Conservation (phyloP, 2,329 filamentous ascomycete species). For the Fusarium sp. region DNA sequence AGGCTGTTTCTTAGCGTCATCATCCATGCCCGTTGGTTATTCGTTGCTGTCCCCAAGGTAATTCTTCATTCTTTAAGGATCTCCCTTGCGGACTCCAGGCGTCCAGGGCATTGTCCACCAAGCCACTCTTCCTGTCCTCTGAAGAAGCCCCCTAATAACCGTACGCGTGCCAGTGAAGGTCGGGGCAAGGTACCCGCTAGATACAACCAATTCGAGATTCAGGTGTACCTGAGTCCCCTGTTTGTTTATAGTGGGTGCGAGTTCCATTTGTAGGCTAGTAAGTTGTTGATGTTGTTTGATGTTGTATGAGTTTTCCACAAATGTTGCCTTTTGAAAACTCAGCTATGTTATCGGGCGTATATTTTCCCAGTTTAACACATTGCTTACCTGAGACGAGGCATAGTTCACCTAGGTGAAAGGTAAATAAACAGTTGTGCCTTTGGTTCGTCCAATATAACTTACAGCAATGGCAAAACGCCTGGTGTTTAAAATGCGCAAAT, state of each 20-base stretch:
- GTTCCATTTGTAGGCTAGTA: not conserved
- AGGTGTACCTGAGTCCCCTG: slow-evolving; percentile 37
- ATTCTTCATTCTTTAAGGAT: not conserved
- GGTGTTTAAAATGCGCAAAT: slow-evolving; percentile 1
- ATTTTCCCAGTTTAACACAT: slow-evolving; percentile 2
- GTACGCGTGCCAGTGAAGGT: slow-evolving; percentile 12
- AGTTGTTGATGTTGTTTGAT: not conserved
- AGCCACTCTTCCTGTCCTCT: not conserved
- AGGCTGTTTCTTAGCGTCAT: slow-evolving; percentile 10
- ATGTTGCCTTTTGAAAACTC: slow-evolving; percentile 4
- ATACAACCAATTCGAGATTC: slow-evolving; percentile 31
- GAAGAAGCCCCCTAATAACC: not conserved
- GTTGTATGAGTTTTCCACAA: not conserved
- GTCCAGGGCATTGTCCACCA: slow-evolving; percentile 2
- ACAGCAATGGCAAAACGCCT: slow-evolving; percentile 4
- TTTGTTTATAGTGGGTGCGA: slow-evolving; percentile 21
- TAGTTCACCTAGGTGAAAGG: not conserved
- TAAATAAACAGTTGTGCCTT: slow-evolving; percentile 17
- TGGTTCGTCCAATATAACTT: not conserved
- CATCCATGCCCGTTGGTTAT: not conserved
- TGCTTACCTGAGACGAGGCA: not conserved
- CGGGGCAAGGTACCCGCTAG: not conserved
- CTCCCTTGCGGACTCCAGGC: slow-evolving; percentile 1
- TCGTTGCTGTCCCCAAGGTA: not conserved
- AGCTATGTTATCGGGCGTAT: not conserved